These are phyloP conservation scores for Cladophialophora chaetospira DNA, from an alignment of 2,329 filamentous ascomycete genomes.

Conservation along the genomic window DNA sequence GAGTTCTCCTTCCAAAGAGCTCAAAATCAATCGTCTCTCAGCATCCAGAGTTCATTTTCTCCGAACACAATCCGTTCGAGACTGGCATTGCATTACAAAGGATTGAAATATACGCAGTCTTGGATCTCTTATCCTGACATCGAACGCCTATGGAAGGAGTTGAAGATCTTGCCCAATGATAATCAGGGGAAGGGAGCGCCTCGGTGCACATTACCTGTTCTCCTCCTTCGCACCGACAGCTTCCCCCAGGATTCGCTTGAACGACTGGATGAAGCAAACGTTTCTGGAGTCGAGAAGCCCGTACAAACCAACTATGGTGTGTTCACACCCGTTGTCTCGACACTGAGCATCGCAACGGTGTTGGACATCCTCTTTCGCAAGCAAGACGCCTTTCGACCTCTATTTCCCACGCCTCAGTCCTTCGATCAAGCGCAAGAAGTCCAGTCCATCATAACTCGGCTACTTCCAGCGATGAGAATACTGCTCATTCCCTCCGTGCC, in stretches of 20 bases:
- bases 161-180: slow-evolving; percentile 2
- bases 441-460: slow-evolving; percentile 3
- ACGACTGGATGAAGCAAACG: not conserved
- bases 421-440: not conserved
- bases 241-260: not conserved
- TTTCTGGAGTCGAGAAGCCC: not conserved
- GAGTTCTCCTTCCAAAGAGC: not conserved
- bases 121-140: slow-evolving; percentile 17
- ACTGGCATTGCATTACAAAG: slow-evolving; percentile 15
- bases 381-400: not conserved
- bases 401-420: slow-evolving; percentile 1
- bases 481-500: slow-evolving; percentile 14
- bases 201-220: slow-evolving; percentile 9
- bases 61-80: slow-evolving; percentile 17
- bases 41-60: not conserved
- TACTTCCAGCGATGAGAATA: not conserved
- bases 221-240: slow-evolving; percentile 1
- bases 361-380: slow-evolving; percentile 2
- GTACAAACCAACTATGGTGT: not conserved
- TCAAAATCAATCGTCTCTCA: not conserved
- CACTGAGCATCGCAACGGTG: slow-evolving; percentile 8
- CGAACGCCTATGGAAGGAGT: slow-evolving; percentile 6
- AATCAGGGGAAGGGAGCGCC: not conserved
- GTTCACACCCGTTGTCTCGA: not conserved
- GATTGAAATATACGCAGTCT: slow-evolving; percentile 11